Conservation (phyloP, 2,329 filamentous ascomycete genomes). For the Penicillium sp. region DNA sequence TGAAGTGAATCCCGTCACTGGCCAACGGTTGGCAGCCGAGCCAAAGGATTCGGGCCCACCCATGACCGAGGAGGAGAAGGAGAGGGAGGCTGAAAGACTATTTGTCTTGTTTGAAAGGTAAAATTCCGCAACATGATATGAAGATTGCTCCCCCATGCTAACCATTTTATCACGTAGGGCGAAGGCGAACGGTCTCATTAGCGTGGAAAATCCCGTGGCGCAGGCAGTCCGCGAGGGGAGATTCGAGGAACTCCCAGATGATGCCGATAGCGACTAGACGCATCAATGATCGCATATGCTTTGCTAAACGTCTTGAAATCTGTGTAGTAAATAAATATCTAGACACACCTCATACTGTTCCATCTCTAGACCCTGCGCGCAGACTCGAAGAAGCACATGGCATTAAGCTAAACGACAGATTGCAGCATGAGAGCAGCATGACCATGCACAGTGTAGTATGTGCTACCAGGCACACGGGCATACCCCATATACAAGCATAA, state of each 20-base stretch:
- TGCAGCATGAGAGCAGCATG: no score
- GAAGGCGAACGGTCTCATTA: constrained; percentile 67
- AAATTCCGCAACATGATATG: neutral
- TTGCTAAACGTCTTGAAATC: no score
- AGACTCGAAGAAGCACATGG: no score
- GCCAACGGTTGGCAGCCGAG: constrained; percentile 69
- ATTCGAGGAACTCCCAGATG: constrained; percentile 62
- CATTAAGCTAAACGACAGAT: no score
- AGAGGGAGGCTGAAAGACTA: constrained; percentile 79
- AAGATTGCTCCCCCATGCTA: constrained; percentile 4
- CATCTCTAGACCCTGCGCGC: no score
- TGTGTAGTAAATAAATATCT: neutral
- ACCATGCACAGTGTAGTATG: no score
- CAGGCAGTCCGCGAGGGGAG: constrained; percentile 63
- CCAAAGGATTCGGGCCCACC: constrained; percentile 54
- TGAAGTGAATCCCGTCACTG: constrained; percentile 74
- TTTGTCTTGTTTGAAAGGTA: constrained; percentile 88
- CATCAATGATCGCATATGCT: neutral
- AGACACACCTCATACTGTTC: neutral
- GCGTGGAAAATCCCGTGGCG: constrained; percentile 73
- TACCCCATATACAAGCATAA: no score
- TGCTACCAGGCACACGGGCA: no score
- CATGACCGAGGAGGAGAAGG: constrained; percentile 89
- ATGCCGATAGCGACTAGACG: constrained; percentile 36
- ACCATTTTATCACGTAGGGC: constrained; percentile 42